Base-by-base conservation (phyloP, 225 moss, liverwort and hornwort species). In the Physcomitrium patens region DNA sequence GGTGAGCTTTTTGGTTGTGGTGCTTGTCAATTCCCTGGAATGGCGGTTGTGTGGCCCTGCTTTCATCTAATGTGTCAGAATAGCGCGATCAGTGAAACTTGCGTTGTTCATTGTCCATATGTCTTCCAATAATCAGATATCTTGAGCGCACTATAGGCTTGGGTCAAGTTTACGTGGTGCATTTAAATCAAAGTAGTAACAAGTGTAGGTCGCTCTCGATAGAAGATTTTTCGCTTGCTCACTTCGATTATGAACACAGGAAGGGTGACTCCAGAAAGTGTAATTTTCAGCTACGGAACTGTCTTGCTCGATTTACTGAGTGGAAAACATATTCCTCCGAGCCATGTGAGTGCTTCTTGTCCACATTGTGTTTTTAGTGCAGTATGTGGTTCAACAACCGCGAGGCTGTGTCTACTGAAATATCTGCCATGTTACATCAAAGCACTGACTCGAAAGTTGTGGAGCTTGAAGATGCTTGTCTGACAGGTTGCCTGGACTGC, bases 241-340 rank as follows among this genome's bases (percentile, higher is more conserved):
- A 16, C 18, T 62, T 56, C 56, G 47, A 26, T 67, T 76, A 71
- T 60, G 56, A 76, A 19, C 60, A 72, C 85, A 88, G 88, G 88
- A 43, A 79, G 88, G 72, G 88, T 88, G 53, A 88, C 88, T n/a
- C 79, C 88, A 28, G 88, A 88, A 76, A 88, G 88, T 69, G 85
- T 88, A 23, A 85, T 88, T 52, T 88, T 80, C 71, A 88, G 88
- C 77, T 88, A 88, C 56, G 88, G 88, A 67, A 88, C 88, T 59
- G 88, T 88, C 48, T 73, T 88, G 60, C 85, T 88, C 51, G 88
- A 88, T 69, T 54, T 88, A 43, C 71, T 88, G 61, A 88, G 88
- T 75, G 88, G 88, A 60, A 88, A 88, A 61, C 88, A 88, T 60
- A 88, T 88, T 73, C 88, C 88, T 80, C 88, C 88, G 9, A 88